Base-by-base conservation (phyloP, 768 basidiomycete genomes). In the Multifurca ochricompacta region DNA sequence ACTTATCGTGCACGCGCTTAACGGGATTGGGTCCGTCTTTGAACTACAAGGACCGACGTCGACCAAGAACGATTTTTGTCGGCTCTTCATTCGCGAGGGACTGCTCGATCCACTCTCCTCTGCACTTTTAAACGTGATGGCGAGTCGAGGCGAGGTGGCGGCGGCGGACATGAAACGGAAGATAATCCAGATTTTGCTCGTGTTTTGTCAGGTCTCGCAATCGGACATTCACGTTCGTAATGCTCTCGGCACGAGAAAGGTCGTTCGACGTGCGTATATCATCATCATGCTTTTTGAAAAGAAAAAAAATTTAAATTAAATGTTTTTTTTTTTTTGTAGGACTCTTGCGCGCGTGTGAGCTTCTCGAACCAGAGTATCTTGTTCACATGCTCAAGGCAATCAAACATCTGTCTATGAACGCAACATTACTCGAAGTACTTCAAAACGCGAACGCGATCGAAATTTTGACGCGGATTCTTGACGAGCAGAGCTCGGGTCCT, bases 41-140 rank as follows among this genome's bases (percentile, higher is more conserved):
- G 94, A 98, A 59, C 78, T 98, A 11, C 87, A 97, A 68, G 92
- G 90, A 43, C 90, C 96, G 7, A 96, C 94, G 3, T 57, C 56
- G 32, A 93, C 94, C 10, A 91, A 96, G 68, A 97, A 96, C 65
- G 96, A 98, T 69, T 98, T 98, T 66, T 97, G 94, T 65, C 81
- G 96, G 9, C 94, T 98, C 87, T 95, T 98, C 73, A 91, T 96
- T 37, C 79, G 92, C 5, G 96, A 98, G 70, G 96, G 96, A 25
- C 74, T 99, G 3, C 74, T 96, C 42, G 94, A 96, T 61, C 95
- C 96, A 0, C 73, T 99, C 1, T 91, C 93, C 1, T 82, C 86
- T 2, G 96, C 95, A 2, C 70, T 99, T 23, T 72, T 95, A 54
- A 87, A 91, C 62, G 89, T 97, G 50, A 90, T 94, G 77, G 78